phyloP scores from a whole-genome alignment of 2,329 filamentous ascomycete genomes.

The Verticillium nonalfalfae region DNA sequence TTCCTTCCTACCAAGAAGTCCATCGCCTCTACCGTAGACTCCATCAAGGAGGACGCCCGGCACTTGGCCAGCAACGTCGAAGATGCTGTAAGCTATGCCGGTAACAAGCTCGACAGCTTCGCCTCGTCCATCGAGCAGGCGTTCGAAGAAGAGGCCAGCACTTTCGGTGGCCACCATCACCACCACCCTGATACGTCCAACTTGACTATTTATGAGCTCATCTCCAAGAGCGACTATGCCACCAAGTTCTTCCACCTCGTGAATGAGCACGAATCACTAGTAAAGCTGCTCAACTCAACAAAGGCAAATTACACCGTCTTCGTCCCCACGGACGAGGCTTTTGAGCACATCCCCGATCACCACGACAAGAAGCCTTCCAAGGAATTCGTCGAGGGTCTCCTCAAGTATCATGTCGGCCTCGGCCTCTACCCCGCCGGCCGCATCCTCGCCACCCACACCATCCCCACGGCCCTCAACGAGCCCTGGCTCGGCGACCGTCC shows the following conservation, averaged over 20 bases:
- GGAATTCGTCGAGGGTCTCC: slow-evolving; percentile 60
- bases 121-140: slow-evolving; percentile 9
- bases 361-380: slow-evolving; percentile 54
- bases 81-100: slow-evolving; percentile 19
- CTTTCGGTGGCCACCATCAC: not conserved
- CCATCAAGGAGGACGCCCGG: slow-evolving; percentile 18
- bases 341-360: slow-evolving; percentile 52
- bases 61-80: slow-evolving; percentile 14
- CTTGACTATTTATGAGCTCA: slow-evolving; percentile 73
- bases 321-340: slow-evolving; percentile 70
- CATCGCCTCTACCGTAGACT: slow-evolving; percentile 19
- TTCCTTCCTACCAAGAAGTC: slow-evolving; percentile 26
- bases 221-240: slow-evolving; percentile 69
- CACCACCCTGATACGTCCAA: slow-evolving; percentile 41
- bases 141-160: slow-evolving; percentile 4
- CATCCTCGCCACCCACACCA: slow-evolving; percentile 65
- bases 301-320: slow-evolving; percentile 73
- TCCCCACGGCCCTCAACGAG: slow-evolving; percentile 61
- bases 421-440: slow-evolving; percentile 60
- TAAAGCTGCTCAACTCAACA: slow-evolving; percentile 69
- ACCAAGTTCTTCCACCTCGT: slow-evolving; percentile 72
- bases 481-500: slow-evolving; percentile 54
- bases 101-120: slow-evolving; percentile 24
- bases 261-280: slow-evolving; percentile 63
- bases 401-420: slow-evolving; percentile 70